Base-by-base conservation (phyloP, 306 rosid genomes). In the Begonia fuchsioides region DNA sequence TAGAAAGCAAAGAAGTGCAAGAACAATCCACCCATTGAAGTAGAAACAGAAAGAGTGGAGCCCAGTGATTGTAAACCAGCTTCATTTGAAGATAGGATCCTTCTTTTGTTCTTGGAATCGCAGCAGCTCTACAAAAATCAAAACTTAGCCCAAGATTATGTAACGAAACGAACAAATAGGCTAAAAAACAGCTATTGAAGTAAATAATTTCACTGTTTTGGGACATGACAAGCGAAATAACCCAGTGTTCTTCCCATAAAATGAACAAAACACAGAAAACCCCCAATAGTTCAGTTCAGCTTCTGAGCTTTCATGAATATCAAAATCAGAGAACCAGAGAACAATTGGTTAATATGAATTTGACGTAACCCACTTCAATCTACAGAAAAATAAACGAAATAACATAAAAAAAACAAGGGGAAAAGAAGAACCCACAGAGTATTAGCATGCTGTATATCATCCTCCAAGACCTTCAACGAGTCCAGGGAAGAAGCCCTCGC, bases 1-100 rank as follows among this genome's bases (percentile, higher is more conserved):
- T 76, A 8, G 93, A 94, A 6, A 90, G 75, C 41, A 84, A 63
- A 56, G 82, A 76, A 14, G 95, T 48, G 66, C 95, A 85, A 38
- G 95, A 85, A 56, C 87, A 77, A 77, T 90, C 94, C 66, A 90
- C 70, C 95, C 94, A 85, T 55, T 90, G 98, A 5, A 85, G 70
- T 76, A 90, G 71, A 50, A 81, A 75, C 44, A 82, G 62, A 68
- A 79, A 65, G 52, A 85, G 63, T 12, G 98, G 94, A 51, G 95
- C 94, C 77, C 77, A 67, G 12, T 76, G 88, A 73, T 77, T 85
- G 60, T 71, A 90, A 56, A 77, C 94, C 78, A 92, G 66, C 71
- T 92, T 90, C 98, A 92, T 85, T 47, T 85, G 92, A 68, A 92
- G 71, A 55, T 71, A 58, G n/a, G 74, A 49, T 59, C 87, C 98